Evolutionary conservation across 1,284 basidiomycete species (phyloP).

Genomic region (Volvariella surrecta): DNA sequence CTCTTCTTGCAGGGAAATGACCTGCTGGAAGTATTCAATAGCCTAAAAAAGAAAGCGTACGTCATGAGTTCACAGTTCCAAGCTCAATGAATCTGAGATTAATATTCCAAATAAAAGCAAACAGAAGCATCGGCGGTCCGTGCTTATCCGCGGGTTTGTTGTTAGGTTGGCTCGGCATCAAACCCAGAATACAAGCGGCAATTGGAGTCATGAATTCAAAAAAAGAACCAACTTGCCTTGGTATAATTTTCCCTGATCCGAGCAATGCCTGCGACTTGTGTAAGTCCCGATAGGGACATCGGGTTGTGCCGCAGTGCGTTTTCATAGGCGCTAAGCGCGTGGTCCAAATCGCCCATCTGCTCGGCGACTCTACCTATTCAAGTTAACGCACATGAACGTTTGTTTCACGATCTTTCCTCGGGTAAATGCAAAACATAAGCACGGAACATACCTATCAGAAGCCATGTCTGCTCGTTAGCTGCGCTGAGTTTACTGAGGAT

Average conservation of each 20-base stretch:
- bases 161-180: constrained; percentile 16
- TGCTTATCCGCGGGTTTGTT: constrained; percentile 28
- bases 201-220: constrained; percentile 18
- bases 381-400: constrained; percentile 10
- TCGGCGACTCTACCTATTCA: constrained; percentile 78
- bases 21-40: constrained; percentile 91
- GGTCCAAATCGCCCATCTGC: constrained; percentile 85
- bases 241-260: constrained; percentile 84
- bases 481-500: constrained; percentile 68
- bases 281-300: constrained; percentile 79
- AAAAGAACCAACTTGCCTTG: constrained; percentile 45
- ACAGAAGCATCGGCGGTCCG: constrained; percentile 22
- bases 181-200: constrained; percentile 16
- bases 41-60: constrained; percentile 52
- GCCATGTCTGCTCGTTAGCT: constrained; percentile 90
- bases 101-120: constrained; percentile 19
- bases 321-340: constrained; percentile 86
- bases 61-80: constrained; percentile 24
- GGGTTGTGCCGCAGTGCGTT: constrained; percentile 89
- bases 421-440: not conserved
- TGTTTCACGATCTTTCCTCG: constrained; percentile 11
- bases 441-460: constrained; percentile 67
- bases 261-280: constrained; percentile 85
- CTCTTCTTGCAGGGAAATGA: constrained; percentile 81
- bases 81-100: constrained; percentile 21